phyloP scores from a whole-genome alignment of 2,329 filamentous ascomycete species.

The Diaporthe australafricana region DNA sequence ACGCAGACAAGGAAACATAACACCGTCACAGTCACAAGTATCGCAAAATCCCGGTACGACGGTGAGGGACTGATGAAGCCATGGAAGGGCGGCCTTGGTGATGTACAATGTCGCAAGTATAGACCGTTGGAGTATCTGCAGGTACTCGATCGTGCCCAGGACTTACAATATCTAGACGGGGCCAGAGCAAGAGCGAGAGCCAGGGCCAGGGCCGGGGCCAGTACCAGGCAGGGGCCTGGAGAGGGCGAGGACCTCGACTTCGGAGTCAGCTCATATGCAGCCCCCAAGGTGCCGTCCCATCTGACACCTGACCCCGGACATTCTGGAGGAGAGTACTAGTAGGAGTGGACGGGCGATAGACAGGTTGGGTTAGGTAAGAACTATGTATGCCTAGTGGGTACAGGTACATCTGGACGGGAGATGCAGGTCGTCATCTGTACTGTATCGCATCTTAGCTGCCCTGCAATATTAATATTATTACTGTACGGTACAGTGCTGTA shows the following conservation, averaged over 20 bases:
- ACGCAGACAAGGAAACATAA: neutral
- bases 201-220: neutral
- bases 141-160: slow-evolving; percentile 34
- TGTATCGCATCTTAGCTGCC: slow-evolving; percentile 3
- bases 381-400: neutral
- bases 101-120: slow-evolving; percentile 14
- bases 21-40: neutral
- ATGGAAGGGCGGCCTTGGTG: neutral
- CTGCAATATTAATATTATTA: neutral
- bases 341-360: neutral
- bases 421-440: slow-evolving; percentile 23
- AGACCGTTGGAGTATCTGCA: slow-evolving; percentile 34
- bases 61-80: neutral
- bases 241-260: neutral
- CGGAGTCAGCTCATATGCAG: slow-evolving; percentile 29
- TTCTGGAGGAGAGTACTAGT: too few relatives aligned
- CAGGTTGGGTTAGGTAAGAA: neutral
- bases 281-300: slow-evolving; percentile 7
- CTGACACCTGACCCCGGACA: slow-evolving; percentile 17
- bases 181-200: neutral
- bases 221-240: neutral
- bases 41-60: neutral
- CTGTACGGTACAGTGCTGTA: neutral
- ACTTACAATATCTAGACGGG: slow-evolving; percentile 11
- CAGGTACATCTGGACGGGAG: neutral